phyloP scores from a whole-genome alignment of 176 grass and related monocot genomes.

The Oryza glumipatula region DNA sequence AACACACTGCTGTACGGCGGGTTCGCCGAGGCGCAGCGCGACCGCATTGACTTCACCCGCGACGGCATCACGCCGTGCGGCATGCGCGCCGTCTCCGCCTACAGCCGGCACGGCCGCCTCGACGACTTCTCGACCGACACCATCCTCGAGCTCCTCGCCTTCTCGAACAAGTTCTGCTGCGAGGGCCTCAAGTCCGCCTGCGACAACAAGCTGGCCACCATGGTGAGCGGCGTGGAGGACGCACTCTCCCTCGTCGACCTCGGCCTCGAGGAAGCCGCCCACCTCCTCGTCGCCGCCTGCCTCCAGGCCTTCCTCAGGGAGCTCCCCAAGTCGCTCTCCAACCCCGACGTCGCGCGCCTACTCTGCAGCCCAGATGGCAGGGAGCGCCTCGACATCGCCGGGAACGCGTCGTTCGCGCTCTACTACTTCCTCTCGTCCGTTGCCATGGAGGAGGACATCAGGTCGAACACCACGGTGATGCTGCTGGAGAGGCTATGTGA shows the following conservation, averaged over 20 bases:
- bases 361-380: slow-evolving; percentile 82
- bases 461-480: slow-evolving; percentile 86
- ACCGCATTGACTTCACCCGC: slow-evolving; percentile 78
- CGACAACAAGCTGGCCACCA: slow-evolving; percentile 70
- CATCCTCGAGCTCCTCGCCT: slow-evolving; percentile 73
- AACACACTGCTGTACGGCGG: slow-evolving; percentile 88
- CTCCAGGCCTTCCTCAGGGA: slow-evolving; percentile 97
- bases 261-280: slow-evolving; percentile 76
- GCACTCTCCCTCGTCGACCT: slow-evolving; percentile 75
- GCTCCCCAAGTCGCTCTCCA: slow-evolving; percentile 71
- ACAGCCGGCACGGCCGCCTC: slow-evolving; percentile 59
- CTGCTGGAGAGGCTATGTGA: slow-evolving; percentile 75
- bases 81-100: slow-evolving; percentile 74
- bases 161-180: slow-evolving; percentile 95
- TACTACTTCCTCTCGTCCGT: slow-evolving; percentile 89
- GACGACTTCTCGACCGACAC: slow-evolving; percentile 63
- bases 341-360: slow-evolving; percentile 64
- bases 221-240: slow-evolving; percentile 62
- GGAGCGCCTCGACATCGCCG: slow-evolving; percentile 61
- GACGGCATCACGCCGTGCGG: slow-evolving; percentile 73
- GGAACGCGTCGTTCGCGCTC: slow-evolving; percentile 78
- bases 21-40: slow-evolving; percentile 80
- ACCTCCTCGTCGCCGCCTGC: slow-evolving; percentile 78
- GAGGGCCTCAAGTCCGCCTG: slow-evolving; percentile 77
- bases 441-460: slow-evolving; percentile 87